Conservation (phyloP, 129 eudicot species). For the Chrysanthemum lavandulifolium region DNA sequence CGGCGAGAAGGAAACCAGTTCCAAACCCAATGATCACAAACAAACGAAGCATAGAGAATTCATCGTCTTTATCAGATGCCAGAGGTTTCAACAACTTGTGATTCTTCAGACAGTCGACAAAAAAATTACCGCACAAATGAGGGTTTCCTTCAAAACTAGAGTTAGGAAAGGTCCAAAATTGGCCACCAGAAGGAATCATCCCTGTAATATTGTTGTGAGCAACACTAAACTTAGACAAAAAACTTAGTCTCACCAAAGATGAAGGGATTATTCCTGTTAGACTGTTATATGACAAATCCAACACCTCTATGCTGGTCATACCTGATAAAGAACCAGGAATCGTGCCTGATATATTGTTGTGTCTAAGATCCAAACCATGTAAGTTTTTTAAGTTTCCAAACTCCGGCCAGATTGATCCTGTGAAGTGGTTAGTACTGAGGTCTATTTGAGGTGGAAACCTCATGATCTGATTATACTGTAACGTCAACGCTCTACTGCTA, state of each 20-base stretch:
- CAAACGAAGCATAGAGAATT: neutral
- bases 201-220: conserved; percentile 59
- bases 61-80: neutral
- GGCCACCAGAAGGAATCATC: conserved; percentile 38
- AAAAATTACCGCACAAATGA: conserved; percentile 42
- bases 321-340: conserved; percentile 53
- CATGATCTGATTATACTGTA: conserved; percentile 47
- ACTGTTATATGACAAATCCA: conserved; percentile 64
- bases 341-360: conserved; percentile 52
- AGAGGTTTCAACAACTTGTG: neutral
- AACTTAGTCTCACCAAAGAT: conserved; percentile 44
- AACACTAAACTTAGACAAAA: conserved; percentile 52
- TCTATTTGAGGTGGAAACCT: conserved; percentile 61
- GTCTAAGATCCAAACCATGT: conserved; percentile 51
- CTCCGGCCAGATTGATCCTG: conserved; percentile 66
- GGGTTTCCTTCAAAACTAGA: conserved; percentile 63
- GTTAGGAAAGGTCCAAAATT: conserved; percentile 49
- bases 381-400: conserved; percentile 55
- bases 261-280: conserved; percentile 53
- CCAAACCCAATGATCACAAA: neutral
- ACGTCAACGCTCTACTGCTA: conserved; percentile 27
- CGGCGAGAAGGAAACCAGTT: neutral
- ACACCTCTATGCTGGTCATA: conserved; percentile 50
- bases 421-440: conserved; percentile 52
- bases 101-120: neutral